Evolutionary conservation across 2,329 filamentous ascomycete species (phyloP).

Genomic region (Elsinoe arachidis): DNA sequence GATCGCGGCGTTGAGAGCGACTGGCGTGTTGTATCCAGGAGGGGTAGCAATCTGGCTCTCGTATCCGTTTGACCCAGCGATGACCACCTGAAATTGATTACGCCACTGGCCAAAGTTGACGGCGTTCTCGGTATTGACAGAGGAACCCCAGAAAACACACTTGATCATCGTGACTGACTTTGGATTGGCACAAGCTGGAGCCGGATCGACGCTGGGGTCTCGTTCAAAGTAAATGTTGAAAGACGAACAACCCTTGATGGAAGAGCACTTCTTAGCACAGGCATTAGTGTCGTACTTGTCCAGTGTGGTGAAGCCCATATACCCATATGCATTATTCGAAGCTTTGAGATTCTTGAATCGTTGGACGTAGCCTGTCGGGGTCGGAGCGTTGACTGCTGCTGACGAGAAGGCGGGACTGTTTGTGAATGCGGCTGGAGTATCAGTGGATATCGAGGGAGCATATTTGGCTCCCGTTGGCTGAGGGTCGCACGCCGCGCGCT

Average conservation of each 20-base stretch:
- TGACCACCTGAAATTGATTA: conserved; percentile 16
- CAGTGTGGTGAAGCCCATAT: conserved; percentile 15
- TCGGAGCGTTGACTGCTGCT: conserved; percentile 15
- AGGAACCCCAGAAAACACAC: conserved; percentile 13
- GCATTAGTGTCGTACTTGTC: conserved; percentile 11
- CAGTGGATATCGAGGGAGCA: conserved; percentile 11
- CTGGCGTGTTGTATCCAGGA: conserved; percentile 16
- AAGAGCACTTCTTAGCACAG: conserved; percentile 15
- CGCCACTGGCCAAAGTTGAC: conserved; percentile 15
- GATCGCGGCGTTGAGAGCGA: conserved; percentile 22
- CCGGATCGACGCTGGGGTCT: conserved; percentile 17
- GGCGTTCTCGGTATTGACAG: conserved; percentile 12
- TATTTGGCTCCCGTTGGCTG: conserved; percentile 16
- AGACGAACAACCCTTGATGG: conserved; percentile 13
- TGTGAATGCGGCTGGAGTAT: conserved; percentile 18
- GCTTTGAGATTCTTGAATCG: conserved; percentile 18
- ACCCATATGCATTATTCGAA: conserved; percentile 16
- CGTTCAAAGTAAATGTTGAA: conserved; percentile 19
- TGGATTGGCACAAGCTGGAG: conserved; percentile 18
- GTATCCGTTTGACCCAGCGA: conserved; percentile 17
- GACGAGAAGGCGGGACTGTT: conserved; percentile 16
- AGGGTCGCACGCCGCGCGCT: conserved; percentile 14
- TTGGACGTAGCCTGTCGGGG: conserved; percentile 18
- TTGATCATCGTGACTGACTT: conserved; percentile 17
- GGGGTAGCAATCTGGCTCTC: conserved; percentile 13